Conservation (phyloP, 2,329 filamentous ascomycete species). For the Epichloe gansuensis region DNA sequence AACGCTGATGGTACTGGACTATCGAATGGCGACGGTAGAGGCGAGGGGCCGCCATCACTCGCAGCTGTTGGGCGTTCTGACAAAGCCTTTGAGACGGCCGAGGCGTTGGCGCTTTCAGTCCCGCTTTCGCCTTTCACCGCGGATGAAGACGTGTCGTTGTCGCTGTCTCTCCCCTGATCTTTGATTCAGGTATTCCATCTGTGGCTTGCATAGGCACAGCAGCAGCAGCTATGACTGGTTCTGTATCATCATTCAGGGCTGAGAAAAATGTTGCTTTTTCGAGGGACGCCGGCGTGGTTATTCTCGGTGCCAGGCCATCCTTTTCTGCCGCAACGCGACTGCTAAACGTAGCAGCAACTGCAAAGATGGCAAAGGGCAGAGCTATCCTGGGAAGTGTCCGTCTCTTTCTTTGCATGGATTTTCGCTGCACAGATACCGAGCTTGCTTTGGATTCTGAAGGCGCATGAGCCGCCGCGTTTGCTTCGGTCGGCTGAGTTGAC, state of each 20-base stretch:
- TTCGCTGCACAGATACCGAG: neutral
- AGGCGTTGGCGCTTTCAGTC: neutral
- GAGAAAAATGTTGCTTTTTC: neutral
- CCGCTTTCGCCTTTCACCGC: neutral
- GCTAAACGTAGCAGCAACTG: neutral
- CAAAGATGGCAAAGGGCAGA: neutral
- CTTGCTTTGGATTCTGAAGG: neutral
- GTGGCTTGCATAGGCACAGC: neutral
- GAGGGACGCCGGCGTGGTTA: neutral
- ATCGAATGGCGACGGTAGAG: constrained; percentile 56
- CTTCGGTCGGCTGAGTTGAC: neutral
- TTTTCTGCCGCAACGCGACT: neutral
- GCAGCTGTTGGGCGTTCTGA: neutral
- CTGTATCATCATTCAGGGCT: neutral
- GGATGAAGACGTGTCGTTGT: neutral
- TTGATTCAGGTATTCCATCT: neutral
- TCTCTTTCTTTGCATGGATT: neutral
- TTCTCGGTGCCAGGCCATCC: neutral
- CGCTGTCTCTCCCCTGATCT: neutral
- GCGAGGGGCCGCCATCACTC: constrained; percentile 8
- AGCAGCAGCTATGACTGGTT: neutral
- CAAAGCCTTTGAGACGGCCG: neutral
- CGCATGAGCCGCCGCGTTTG: neutral
- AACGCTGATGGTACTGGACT: constrained; percentile 52
- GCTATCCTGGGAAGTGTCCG: neutral